Conservation (phyloP, 768 basidiomycete genomes). For the Serendipita indica region DNA sequence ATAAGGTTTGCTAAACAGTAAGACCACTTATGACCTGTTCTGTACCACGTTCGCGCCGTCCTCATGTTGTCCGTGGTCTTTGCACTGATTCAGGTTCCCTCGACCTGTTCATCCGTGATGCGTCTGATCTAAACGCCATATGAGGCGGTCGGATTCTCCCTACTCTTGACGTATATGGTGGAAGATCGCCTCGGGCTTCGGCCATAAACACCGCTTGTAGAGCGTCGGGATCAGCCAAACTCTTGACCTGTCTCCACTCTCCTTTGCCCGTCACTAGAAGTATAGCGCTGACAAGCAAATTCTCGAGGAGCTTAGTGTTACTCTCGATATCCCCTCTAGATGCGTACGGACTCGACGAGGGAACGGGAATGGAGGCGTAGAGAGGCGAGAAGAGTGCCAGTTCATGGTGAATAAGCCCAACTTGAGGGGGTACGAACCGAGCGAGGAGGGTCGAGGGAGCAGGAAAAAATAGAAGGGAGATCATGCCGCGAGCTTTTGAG, state of each 20-base stretch:
- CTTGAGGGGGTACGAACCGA: background rate
- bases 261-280: background rate
- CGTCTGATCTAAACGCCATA: too few relatives aligned
- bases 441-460: background rate
- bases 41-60: too few relatives aligned
- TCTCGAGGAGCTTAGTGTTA: background rate
- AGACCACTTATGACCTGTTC: too few relatives aligned
- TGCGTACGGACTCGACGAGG: too few relatives aligned
- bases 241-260: background rate
- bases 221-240: background rate
- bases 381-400: background rate
- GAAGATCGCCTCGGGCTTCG: background rate
- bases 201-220: background rate
- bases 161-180: slow-evolving; percentile 4
- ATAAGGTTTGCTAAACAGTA: too few relatives aligned
- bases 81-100: too few relatives aligned
- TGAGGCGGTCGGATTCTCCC: too few relatives aligned
- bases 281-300: background rate
- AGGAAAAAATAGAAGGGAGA: background rate
- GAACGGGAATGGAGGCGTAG: background rate
- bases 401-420: background rate
- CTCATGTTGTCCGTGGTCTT: too few relatives aligned
- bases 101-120: too few relatives aligned
- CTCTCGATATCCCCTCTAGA: background rate
- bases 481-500: background rate